Percentiles rank a stretch among this genome's conserved stretches.
Evolutionary conservation across 805 yeast species (phyloP).

Genomic region (Phaffomyces thermotolerans): DNA sequence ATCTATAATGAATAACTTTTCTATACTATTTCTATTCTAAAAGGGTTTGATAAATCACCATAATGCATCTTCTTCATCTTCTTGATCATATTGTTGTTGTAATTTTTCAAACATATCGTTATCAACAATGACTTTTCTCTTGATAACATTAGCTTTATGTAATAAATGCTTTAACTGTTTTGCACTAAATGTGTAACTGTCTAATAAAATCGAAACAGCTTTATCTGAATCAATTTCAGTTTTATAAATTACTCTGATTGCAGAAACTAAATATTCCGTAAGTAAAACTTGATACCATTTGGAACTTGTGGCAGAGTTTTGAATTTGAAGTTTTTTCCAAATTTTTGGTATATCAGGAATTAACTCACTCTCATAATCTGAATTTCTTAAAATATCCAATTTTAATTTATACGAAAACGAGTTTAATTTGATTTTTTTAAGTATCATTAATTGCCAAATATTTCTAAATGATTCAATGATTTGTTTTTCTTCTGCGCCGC

Average conservation of each 20-base stretch:
- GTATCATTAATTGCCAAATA: constrained; percentile 15
- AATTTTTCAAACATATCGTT: constrained; percentile 15
- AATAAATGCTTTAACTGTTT: neutral
- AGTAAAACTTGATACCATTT: constrained; percentile 11
- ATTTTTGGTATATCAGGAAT: constrained; percentile 12
- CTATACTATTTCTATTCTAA: too few relatives aligned
- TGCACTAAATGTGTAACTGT: constrained; percentile 1
- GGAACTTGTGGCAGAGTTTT: neutral
- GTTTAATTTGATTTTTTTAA: constrained; percentile 6
- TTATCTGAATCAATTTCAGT: constrained; percentile 7
- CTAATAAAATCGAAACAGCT: constrained; percentile 2
- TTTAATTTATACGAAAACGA: constrained; percentile 10
- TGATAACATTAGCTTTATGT: neutral
- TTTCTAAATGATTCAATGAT: constrained; percentile 6
- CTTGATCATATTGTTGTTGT: constrained; percentile 24
- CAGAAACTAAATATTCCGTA: constrained; percentile 8
- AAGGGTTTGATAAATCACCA: constrained; percentile 16
- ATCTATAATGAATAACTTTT: too few relatives aligned
- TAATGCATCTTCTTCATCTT: constrained; percentile 25
- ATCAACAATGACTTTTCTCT: constrained; percentile 3
- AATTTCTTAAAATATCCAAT: constrained; percentile 5
- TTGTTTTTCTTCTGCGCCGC: constrained; percentile 1
- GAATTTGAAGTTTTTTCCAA: constrained; percentile 1
- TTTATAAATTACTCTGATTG: constrained; percentile 5
- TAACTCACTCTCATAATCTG: constrained; percentile 5